A percentile compares a stretch with the other conserved stretches of the same genome.
These are phyloP conservation scores for Pisolithus microcarpus DNA, from an alignment of 768 basidiomycete species.

Conservation along the genomic window DNA sequence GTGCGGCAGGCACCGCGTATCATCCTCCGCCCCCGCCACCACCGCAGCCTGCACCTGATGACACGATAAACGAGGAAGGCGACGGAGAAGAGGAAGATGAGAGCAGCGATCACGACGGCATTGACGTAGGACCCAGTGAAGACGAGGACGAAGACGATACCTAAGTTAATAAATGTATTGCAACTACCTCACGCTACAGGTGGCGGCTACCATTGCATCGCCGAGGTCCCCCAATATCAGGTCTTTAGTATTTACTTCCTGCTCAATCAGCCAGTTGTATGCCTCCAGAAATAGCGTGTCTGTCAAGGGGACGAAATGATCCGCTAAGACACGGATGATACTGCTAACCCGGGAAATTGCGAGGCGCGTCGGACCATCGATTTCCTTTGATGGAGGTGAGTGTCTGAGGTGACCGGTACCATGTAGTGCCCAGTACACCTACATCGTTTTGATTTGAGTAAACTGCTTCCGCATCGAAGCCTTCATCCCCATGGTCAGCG, in stretches of 20 bases:
- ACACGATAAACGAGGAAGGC: slow-evolving; percentile 39
- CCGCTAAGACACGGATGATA: slow-evolving; percentile 73
- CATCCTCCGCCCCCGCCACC: slow-evolving; percentile 27
- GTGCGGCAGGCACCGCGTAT: slow-evolving; percentile 44
- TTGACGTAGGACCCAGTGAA: slow-evolving; percentile 30
- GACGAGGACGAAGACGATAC: slow-evolving; percentile 29
- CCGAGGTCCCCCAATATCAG: slow-evolving; percentile 61
- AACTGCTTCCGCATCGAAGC: slow-evolving; percentile 91
- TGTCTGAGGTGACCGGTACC: slow-evolving; percentile 5
- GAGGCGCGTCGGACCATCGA: slow-evolving; percentile 73
- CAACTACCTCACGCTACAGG: slow-evolving; percentile 31
- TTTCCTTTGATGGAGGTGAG: slow-evolving; percentile 46
- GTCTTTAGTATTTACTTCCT: slow-evolving; percentile 56
- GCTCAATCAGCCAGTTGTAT: slow-evolving; percentile 81
- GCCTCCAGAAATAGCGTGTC: slow-evolving; percentile 76
- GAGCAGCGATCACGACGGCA: slow-evolving; percentile 29
- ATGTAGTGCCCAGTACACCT: slow-evolving; percentile 25
- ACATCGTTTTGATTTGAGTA: slow-evolving; percentile 96
- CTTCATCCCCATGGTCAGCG: slow-evolving; percentile 77
- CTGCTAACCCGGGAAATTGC: slow-evolving; percentile 83
- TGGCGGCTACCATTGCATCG: slow-evolving; percentile 56
- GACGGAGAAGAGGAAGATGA: slow-evolving; percentile 49
- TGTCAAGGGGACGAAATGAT: slow-evolving; percentile 80
- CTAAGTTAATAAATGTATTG: slow-evolving; percentile 21
- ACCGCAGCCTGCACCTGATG: slow-evolving; percentile 27